Evolutionary conservation across 2,329 filamentous ascomycete species (phyloP).

Genomic region (Arthrobotrys musiformis): DNA sequence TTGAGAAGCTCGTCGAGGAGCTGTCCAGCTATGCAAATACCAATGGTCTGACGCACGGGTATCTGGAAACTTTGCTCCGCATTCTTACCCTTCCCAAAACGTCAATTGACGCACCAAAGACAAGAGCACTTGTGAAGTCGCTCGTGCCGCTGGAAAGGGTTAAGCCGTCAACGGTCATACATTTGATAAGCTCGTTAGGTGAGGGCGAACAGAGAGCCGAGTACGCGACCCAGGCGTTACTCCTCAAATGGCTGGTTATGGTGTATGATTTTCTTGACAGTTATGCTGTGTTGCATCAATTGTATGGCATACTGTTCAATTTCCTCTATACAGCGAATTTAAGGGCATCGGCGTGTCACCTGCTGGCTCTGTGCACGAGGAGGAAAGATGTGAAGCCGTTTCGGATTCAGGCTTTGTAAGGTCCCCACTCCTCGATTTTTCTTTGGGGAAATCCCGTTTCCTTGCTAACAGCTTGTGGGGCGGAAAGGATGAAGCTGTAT

Average conservation of each 20-base stretch:
- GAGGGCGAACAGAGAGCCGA: constrained; percentile 80
- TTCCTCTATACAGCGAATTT: constrained; percentile 82
- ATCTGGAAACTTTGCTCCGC: constrained; percentile 73
- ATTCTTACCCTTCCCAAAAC: constrained; percentile 72
- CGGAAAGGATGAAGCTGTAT: constrained; percentile 63
- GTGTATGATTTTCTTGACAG: constrained; percentile 77
- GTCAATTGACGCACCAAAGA: constrained; percentile 79
- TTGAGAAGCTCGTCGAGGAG: constrained; percentile 57
- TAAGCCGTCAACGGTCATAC: constrained; percentile 71
- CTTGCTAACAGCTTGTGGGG: constrained; percentile 51
- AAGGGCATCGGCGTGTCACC: constrained; percentile 75
- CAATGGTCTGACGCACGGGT: constrained; percentile 71
- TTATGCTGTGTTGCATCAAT: constrained; percentile 71
- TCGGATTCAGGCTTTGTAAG: constrained; percentile 79
- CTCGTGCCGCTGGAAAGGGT: constrained; percentile 78
- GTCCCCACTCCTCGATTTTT: constrained; percentile 35
- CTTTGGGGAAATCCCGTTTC: neutral
- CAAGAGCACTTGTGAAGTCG: constrained; percentile 75
- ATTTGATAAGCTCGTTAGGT: constrained; percentile 77
- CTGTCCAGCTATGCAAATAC: constrained; percentile 58
- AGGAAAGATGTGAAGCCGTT: constrained; percentile 86
- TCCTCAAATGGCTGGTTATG: constrained; percentile 82
- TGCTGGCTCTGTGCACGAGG: constrained; percentile 80
- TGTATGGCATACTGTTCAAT: constrained; percentile 82
- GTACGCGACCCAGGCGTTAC: constrained; percentile 74